phyloP scores from a whole-genome alignment of 108 stramenopile species.

The Cyclostephanos tholiformis region DNA sequence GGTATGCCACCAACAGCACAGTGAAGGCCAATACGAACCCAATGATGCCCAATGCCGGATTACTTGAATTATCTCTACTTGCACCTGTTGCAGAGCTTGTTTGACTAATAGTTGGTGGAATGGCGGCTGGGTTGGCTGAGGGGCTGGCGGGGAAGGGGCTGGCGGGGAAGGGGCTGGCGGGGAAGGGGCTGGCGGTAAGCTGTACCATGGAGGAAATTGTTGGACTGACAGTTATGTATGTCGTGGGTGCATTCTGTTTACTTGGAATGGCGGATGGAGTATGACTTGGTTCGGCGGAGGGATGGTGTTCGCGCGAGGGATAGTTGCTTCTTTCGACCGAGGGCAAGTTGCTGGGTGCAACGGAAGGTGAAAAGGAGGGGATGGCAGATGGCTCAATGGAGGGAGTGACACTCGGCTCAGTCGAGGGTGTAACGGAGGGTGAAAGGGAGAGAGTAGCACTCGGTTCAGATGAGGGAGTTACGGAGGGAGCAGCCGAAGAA shows the following conservation, averaged over 20 bases:
- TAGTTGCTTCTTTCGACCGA: background rate
- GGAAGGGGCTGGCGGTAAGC: background rate
- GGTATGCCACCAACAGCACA: constrained; percentile 10
- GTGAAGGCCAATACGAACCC: background rate
- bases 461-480: background rate
- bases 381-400: background rate
- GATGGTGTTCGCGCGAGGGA: background rate
- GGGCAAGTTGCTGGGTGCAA: background rate
- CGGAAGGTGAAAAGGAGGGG: background rate
- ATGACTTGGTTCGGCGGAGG: background rate
- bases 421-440: background rate
- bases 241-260: too few relatives aligned
- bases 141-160: too few relatives aligned
- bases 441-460: background rate
- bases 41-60: background rate
- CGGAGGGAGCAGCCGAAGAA: background rate
- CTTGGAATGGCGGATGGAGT: too few relatives aligned
- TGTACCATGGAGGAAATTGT: background rate
- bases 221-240: background rate
- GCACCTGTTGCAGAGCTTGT: background rate
- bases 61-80: too few relatives aligned
- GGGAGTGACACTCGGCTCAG: background rate
- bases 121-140: background rate
- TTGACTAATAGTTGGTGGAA: background rate
- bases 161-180: too few relatives aligned